phyloP scores from a whole-genome alignment of 208 protist genomes.

The Strigomonas culicis region DNA sequence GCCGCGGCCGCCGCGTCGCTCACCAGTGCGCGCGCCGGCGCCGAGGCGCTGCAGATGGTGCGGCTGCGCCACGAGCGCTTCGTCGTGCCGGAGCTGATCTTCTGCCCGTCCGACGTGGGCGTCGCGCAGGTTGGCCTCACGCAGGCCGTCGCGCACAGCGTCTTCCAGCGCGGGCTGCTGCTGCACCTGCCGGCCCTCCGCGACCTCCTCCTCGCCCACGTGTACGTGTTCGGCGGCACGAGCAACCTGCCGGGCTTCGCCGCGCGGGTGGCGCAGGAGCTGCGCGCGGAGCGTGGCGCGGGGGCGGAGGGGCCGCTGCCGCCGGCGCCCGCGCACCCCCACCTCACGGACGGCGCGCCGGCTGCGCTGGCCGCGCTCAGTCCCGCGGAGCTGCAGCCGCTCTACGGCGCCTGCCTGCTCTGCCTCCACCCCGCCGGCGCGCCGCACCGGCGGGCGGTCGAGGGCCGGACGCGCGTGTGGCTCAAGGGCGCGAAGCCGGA shows the following conservation, averaged over 20 bases:
- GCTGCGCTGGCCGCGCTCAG: neutral
- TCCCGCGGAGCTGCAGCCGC: slow-evolving; percentile 33
- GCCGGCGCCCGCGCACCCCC: neutral
- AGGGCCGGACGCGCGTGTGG: slow-evolving; percentile 12
- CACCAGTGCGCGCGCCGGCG: neutral
- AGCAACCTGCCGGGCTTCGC: slow-evolving; percentile 31
- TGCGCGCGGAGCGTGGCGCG: slow-evolving; percentile 12
- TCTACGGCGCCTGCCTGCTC: slow-evolving; percentile 44
- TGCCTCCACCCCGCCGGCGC: slow-evolving; percentile 9
- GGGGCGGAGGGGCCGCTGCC: neutral
- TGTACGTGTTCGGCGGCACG: slow-evolving; percentile 59
- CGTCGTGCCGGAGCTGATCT: slow-evolving; percentile 78
- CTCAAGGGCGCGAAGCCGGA: slow-evolving; percentile 8
- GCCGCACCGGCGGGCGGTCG: slow-evolving; percentile 5
- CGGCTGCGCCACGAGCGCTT: slow-evolving; percentile 64
- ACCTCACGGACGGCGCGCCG: neutral
- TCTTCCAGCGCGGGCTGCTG: slow-evolving; percentile 40
- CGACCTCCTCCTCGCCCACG: slow-evolving; percentile 25
- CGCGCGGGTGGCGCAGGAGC: slow-evolving; percentile 38
- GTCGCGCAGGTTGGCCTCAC: slow-evolving; percentile 54
- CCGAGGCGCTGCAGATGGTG: slow-evolving; percentile 14
- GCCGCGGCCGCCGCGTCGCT: slow-evolving; percentile 10
- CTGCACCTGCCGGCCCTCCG: slow-evolving; percentile 32
- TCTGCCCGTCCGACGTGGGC: slow-evolving; percentile 60
- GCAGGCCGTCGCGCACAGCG: slow-evolving; percentile 37